Evolutionary conservation across 2,329 filamentous ascomycete genomes (phyloP).

Genomic region (Hypoxylon sp.): DNA sequence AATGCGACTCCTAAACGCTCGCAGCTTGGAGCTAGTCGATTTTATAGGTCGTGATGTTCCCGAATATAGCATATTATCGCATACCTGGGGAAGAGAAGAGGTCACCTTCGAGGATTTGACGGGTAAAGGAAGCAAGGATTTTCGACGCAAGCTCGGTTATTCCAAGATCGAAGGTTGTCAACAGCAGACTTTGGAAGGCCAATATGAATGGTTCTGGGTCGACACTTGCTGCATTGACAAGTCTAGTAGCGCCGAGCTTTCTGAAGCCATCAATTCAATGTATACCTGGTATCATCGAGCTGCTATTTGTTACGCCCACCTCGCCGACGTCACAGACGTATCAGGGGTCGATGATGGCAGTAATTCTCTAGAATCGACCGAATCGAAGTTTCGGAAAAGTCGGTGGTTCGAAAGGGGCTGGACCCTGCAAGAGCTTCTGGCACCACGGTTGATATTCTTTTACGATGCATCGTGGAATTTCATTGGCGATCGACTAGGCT

Average conservation of each 20-base stretch:
- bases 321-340: conserved; percentile 19
- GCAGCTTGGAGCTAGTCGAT: conserved; percentile 3
- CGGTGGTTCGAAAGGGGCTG: conserved; percentile 36
- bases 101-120: conserved; percentile 22
- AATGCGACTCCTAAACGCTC: conserved; percentile 11
- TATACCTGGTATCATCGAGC: conserved; percentile 29
- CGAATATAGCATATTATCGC: conserved; percentile 32
- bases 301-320: conserved; percentile 26
- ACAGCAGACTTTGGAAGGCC: not conserved
- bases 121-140: not conserved
- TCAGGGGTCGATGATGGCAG: not conserved
- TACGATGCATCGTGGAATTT: conserved; percentile 5
- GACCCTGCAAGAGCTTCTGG: conserved; percentile 46
- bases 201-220: conserved; percentile 24
- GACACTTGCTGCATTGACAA: conserved; percentile 40
- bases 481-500: not conserved
- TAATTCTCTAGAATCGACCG: not conserved
- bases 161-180: conserved; percentile 26
- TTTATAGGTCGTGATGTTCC: conserved; percentile 5
- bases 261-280: conserved; percentile 34
- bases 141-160: not conserved
- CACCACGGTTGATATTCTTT: conserved; percentile 14
- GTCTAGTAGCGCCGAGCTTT: conserved; percentile 28
- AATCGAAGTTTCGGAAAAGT: conserved; percentile 1
- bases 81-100: conserved; percentile 32